Conservation (phyloP, 352 stramenopile genomes). For the Phytopythium sindhum region DNA sequence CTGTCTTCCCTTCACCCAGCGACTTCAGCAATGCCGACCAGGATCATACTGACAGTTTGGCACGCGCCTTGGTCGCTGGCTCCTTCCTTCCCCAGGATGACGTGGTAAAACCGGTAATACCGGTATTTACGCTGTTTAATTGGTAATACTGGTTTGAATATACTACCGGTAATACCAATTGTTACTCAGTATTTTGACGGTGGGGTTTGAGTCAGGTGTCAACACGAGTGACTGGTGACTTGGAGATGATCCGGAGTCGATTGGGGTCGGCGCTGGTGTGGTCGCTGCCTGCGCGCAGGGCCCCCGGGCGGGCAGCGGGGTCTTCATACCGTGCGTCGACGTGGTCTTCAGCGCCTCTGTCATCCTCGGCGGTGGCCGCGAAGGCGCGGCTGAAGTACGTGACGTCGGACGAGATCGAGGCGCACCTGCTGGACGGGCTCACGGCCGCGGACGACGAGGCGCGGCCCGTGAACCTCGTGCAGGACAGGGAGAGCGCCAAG, state of each 20-base stretch:
- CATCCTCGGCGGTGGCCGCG: neutral
- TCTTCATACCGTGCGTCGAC: neutral
- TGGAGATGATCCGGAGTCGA: neutral
- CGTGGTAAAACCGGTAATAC: neutral
- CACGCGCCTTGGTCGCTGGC: neutral
- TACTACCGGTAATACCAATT: neutral
- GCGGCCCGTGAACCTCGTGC: conserved; percentile 73
- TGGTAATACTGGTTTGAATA: neutral
- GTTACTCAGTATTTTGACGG: neutral
- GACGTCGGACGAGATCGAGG: conserved; percentile 67
- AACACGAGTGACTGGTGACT: too few relatives aligned
- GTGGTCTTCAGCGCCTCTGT: neutral
- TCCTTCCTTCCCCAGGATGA: conserved; percentile 1
- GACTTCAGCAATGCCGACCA: neutral
- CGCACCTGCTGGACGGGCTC: conserved; percentile 48
- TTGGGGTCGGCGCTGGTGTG: neutral
- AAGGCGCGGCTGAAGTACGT: conserved; percentile 42
- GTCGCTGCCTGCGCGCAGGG: neutral
- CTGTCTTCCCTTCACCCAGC: neutral
- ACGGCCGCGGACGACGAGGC: conserved; percentile 62
- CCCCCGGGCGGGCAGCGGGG: neutral
- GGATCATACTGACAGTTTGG: neutral
- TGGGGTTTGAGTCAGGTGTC: neutral
- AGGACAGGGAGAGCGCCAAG: conserved; percentile 60
- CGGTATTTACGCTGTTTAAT: too few relatives aligned